Percentiles rank a stretch among this genome's conserved stretches.
Conservation (phyloP, 768 basidiomycete genomes). For the Tylopilus rubrobrunneus region DNA sequence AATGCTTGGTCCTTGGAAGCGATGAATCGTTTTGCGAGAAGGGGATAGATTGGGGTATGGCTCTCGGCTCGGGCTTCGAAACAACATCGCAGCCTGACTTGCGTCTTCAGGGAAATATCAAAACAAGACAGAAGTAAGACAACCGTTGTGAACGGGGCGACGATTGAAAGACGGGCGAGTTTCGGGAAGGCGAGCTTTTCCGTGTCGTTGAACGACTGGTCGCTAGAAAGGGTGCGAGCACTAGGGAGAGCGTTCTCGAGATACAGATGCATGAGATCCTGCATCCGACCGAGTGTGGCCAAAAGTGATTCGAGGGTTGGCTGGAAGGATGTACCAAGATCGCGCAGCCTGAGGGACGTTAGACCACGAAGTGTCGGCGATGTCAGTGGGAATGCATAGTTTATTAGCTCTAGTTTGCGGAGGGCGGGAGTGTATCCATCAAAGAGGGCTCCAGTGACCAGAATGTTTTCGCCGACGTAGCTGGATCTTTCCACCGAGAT, state of each 20-base stretch:
- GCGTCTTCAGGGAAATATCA: constrained; percentile 9
- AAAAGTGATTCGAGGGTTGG: constrained; percentile 32
- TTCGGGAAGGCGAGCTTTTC: constrained; percentile 5
- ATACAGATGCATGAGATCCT: constrained; percentile 31
- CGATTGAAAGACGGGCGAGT: constrained; percentile 15
- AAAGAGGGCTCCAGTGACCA: constrained; percentile 29
- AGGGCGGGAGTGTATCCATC: constrained; percentile 33
- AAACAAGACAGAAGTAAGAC: constrained; percentile 11
- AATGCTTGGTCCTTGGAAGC: background rate
- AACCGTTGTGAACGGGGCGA: constrained; percentile 18
- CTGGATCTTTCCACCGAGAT: constrained; percentile 17
- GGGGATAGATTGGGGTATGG: constrained; percentile 9
- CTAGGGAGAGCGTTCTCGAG: constrained; percentile 35
- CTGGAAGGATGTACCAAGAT: constrained; percentile 23
- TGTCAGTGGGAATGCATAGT: constrained; percentile 35
- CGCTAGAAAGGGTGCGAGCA: background rate
- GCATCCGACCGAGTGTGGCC: constrained; percentile 34
- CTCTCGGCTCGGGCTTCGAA: constrained; percentile 4
- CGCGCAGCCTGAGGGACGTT: constrained; percentile 34
- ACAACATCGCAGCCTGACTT: constrained; percentile 16
- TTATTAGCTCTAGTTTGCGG: constrained; percentile 33
- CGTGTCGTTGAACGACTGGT: background rate
- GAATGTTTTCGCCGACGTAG: constrained; percentile 16
- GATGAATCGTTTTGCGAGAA: constrained; percentile 16
- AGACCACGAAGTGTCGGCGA: constrained; percentile 35